A percentile compares a stretch with the other conserved stretches of the same genome.
Conservation (phyloP, 495 filamentous ascomycete genomes). For the Aspergillus campestris region DNA sequence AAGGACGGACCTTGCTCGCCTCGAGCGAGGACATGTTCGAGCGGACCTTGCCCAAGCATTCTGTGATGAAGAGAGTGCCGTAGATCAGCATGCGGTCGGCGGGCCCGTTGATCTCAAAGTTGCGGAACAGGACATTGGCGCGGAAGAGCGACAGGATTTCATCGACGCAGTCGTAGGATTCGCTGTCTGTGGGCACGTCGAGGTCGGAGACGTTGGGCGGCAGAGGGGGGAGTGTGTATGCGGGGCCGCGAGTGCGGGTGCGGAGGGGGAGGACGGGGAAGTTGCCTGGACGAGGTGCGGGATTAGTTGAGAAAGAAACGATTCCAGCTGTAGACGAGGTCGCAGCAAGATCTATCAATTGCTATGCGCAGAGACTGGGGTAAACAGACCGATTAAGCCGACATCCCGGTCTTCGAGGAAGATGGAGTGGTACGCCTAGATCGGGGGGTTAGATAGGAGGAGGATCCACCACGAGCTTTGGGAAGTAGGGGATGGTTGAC, state of each 20-base stretch:
- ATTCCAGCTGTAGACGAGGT: neutral
- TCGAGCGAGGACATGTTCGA: constrained; percentile 53
- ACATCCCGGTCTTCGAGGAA: constrained; percentile 76
- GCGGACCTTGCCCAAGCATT: constrained; percentile 79
- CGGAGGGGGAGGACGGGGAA: constrained; percentile 91
- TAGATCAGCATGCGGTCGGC: constrained; percentile 94
- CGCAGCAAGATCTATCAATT: constrained; percentile 1
- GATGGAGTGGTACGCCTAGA: constrained; percentile 85
- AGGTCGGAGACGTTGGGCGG: constrained; percentile 57
- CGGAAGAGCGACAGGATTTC: constrained; percentile 90
- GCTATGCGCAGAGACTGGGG: neutral
- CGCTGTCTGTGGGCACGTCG: constrained; percentile 71
- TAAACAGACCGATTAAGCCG: constrained; percentile 49
- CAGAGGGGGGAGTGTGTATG: constrained; percentile 72
- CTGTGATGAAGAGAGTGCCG: constrained; percentile 87
- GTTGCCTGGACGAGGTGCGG: constrained; percentile 51
- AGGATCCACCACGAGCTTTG: neutral
- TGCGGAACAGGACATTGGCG: constrained; percentile 97
- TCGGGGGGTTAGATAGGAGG: constrained; percentile 4
- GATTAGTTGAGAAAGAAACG: too few relatives aligned
- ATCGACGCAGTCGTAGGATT: constrained; percentile 90
- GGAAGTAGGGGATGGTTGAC: constrained; percentile 3
- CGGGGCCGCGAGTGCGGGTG: constrained; percentile 85
- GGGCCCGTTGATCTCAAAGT: constrained; percentile 97
- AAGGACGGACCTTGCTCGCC: constrained; percentile 46